These are phyloP conservation scores for Talaromyces funiculosus DNA, from an alignment of 2,329 filamentous ascomycete genomes.

Conservation along the genomic window DNA sequence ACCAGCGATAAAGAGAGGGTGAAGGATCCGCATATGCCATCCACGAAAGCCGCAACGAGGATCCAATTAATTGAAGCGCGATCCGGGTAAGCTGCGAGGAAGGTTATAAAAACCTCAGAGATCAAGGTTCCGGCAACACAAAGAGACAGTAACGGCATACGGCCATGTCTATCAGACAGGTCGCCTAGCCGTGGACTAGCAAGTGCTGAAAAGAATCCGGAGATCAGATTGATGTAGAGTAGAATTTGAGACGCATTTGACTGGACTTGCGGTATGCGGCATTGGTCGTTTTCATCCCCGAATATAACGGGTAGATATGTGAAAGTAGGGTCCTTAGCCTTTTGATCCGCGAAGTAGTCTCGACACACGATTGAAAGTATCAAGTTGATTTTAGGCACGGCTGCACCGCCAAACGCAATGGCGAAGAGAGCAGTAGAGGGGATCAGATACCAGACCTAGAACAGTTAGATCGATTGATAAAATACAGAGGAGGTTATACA, in stretches of 20 bases:
- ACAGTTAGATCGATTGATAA: background rate
- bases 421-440: constrained; percentile 75
- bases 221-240: constrained; percentile 66
- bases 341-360: constrained; percentile 69
- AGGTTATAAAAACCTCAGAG: constrained; percentile 69
- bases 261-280: constrained; percentile 72
- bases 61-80: constrained; percentile 71
- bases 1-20: constrained; percentile 72
- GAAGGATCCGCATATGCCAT: constrained; percentile 84
- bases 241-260: constrained; percentile 71
- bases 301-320: constrained; percentile 60
- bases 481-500: constrained; percentile 25
- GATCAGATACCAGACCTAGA: constrained; percentile 74
- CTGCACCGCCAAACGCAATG: constrained; percentile 75
- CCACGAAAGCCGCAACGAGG: constrained; percentile 67
- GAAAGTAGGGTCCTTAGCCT: constrained; percentile 52
- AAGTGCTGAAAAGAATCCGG: constrained; percentile 72
- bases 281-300: constrained; percentile 69
- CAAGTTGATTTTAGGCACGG: constrained; percentile 83
- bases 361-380: constrained; percentile 79
- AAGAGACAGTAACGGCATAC: constrained; percentile 67
- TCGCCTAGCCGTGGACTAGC: constrained; percentile 77
- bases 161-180: constrained; percentile 79
- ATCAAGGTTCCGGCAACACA: constrained; percentile 69
- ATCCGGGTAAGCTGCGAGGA: constrained; percentile 70